Percentiles rank a stretch among this genome's conserved stretches.
phyloP scores from a whole-genome alignment of 1,284 basidiomycete species.

The Ganoderma resinaceum region DNA sequence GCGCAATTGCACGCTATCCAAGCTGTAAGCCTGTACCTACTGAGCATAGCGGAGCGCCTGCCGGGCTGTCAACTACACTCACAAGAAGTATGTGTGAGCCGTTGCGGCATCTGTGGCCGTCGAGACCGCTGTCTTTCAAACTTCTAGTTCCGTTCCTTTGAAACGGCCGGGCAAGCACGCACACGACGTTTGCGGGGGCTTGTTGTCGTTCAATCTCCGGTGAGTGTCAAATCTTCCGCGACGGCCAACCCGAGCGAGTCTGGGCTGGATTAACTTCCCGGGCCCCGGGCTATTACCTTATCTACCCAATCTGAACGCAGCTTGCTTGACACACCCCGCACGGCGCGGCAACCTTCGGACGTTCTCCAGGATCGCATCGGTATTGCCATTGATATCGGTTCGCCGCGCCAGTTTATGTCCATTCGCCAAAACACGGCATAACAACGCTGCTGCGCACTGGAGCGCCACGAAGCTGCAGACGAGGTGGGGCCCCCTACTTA shows the following conservation, averaged over 20 bases:
- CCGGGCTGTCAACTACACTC: background rate
- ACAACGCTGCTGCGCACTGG: background rate
- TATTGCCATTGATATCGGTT: background rate
- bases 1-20: background rate
- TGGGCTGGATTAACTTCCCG: background rate
- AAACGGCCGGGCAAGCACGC: background rate
- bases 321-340: background rate
- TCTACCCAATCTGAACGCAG: background rate
- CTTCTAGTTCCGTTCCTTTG: background rate
- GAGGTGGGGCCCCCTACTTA: background rate
- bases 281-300: background rate
- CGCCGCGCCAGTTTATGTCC: background rate
- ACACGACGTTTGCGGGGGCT: background rate
- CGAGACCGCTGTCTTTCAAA: constrained; percentile 1
- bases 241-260: background rate
- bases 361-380: background rate
- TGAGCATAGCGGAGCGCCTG: background rate
- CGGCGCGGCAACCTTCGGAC: background rate
- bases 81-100: background rate
- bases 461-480: background rate
- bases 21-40: background rate
- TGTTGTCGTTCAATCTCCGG: background rate
- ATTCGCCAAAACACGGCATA: constrained; percentile 2
- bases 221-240: background rate
- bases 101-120: background rate